Percentiles rank a stretch among this genome's conserved stretches.
These are phyloP conservation scores for Botrytis fabae DNA, from an alignment of 2,329 filamentous ascomycete species.

Conservation along the genomic window DNA sequence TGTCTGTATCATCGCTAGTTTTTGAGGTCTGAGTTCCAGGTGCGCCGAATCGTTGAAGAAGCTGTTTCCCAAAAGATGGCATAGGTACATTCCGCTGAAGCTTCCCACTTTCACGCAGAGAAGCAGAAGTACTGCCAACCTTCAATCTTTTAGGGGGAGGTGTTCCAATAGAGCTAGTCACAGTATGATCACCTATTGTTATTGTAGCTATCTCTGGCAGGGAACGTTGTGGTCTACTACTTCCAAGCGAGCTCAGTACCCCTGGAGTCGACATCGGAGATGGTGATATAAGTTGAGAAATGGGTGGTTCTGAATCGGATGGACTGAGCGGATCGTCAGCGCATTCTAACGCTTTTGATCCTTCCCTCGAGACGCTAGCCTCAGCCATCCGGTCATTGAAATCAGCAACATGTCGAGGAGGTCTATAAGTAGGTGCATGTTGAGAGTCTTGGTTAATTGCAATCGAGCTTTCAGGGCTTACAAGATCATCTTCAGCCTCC, in stretches of 20 bases:
- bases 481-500: conserved; percentile 23
- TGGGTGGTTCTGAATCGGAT: conserved; percentile 27
- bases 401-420: conserved; percentile 35
- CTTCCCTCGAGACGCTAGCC: conserved; percentile 17
- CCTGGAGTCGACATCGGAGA: conserved; percentile 31
- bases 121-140: conserved; percentile 22
- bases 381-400: conserved; percentile 40
- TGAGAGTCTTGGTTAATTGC: conserved; percentile 28
- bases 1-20: conserved; percentile 32
- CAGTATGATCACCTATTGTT: conserved; percentile 40
- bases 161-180: conserved; percentile 39
- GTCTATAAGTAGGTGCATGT: conserved; percentile 23
- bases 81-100: conserved; percentile 13
- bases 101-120: conserved; percentile 12
- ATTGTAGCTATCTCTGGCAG: conserved; percentile 39
- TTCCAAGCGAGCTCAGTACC: conserved; percentile 33
- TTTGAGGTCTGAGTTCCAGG: conserved; percentile 28
- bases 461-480: conserved; percentile 30
- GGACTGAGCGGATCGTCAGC: neutral
- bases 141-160: conserved; percentile 34
- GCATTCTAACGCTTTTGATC: conserved; percentile 12
- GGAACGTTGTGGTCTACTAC: conserved; percentile 29
- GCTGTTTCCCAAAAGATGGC: conserved; percentile 38
- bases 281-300: conserved; percentile 36
- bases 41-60: conserved; percentile 39